phyloP scores from a whole-genome alignment of 306 rosid species.

The Vigna trinervia region DNA sequence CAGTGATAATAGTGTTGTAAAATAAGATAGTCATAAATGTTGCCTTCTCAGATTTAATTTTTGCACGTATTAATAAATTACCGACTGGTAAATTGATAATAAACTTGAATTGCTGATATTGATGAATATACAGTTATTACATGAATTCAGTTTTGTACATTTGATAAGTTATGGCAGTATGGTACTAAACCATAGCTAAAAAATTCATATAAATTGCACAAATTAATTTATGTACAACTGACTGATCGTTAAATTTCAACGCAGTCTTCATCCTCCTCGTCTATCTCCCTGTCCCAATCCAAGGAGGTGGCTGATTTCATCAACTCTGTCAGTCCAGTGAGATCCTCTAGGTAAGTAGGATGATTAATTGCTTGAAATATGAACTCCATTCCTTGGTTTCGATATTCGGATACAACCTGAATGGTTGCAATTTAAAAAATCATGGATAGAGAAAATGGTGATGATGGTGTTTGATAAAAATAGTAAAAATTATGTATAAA shows the following conservation, averaged over 20 bases:
- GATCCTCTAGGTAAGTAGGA: conserved; percentile 92
- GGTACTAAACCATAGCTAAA: conserved; percentile 2
- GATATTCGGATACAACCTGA: conserved; percentile 87
- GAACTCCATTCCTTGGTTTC: conserved; percentile 73
- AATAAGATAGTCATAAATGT: neutral
- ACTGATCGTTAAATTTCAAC: conserved; percentile 61
- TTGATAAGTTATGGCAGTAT: conserved; percentile 25
- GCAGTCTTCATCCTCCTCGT: conserved; percentile 66
- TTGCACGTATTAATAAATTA: conserved; percentile 7
- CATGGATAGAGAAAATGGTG: conserved; percentile 14
- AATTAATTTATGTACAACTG: conserved; percentile 48
- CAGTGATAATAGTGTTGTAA: no score
- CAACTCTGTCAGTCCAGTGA: conserved; percentile 93
- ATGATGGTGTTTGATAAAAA: neutral
- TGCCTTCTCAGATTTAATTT: neutral
- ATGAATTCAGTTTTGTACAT: conserved; percentile 50
- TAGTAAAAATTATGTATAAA: no score
- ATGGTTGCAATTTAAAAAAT: conserved; percentile 39
- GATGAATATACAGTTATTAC: conserved; percentile 4
- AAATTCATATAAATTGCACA: conserved; percentile 5
- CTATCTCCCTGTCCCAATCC: conserved; percentile 75
- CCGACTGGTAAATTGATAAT: neutral
- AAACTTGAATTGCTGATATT: neutral
- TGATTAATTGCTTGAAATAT: conserved; percentile 87
- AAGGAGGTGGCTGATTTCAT: conserved; percentile 84